Conservation (phyloP, 2,329 filamentous ascomycete species). For the Pseudodiploospora longispora region DNA sequence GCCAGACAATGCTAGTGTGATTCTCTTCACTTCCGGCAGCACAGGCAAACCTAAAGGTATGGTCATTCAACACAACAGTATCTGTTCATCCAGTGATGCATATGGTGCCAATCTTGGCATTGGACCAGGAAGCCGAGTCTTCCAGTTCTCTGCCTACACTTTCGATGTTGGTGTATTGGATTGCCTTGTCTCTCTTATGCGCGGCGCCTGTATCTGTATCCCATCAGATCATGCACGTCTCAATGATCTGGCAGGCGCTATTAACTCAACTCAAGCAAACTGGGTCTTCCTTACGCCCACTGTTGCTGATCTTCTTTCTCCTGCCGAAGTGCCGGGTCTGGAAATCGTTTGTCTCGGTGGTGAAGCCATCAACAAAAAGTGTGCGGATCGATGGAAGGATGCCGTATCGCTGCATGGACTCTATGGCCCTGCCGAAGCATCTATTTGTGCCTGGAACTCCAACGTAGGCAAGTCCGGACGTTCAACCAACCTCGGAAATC, state of each 20-base stretch:
- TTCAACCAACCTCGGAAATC: background rate
- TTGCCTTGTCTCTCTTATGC: slow-evolving; percentile 9
- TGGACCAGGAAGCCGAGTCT: slow-evolving; percentile 6
- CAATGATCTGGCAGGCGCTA: slow-evolving; percentile 9
- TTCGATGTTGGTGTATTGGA: slow-evolving; percentile 15
- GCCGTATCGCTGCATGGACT: slow-evolving; percentile 15
- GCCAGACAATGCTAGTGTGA: slow-evolving; percentile 1
- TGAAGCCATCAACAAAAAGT: slow-evolving; percentile 23
- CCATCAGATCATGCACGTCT: slow-evolving; percentile 10
- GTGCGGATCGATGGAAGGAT: slow-evolving; percentile 7
- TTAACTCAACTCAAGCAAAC: slow-evolving; percentile 1
- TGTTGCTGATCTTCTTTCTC: background rate
- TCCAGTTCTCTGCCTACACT: slow-evolving; percentile 13
- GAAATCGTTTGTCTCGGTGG: slow-evolving; percentile 7
- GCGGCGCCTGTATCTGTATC: slow-evolving; percentile 13
- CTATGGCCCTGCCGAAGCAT: slow-evolving; percentile 13
- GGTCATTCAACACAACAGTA: slow-evolving; percentile 5
- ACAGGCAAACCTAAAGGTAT: slow-evolving; percentile 6
- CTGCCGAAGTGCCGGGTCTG: slow-evolving; percentile 1
- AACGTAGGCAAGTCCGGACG: slow-evolving; percentile 1
- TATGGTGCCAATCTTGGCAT: slow-evolving; percentile 3
- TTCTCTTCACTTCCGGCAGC: slow-evolving; percentile 7
- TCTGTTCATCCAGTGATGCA: slow-evolving; percentile 6
- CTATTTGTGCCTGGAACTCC: background rate
- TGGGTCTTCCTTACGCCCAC: slow-evolving; percentile 8